Evolutionary conservation across 345 rosid species (phyloP), one percentile per base, ranked within the genome.

Genomic region (Trapa bicornis): DNA sequence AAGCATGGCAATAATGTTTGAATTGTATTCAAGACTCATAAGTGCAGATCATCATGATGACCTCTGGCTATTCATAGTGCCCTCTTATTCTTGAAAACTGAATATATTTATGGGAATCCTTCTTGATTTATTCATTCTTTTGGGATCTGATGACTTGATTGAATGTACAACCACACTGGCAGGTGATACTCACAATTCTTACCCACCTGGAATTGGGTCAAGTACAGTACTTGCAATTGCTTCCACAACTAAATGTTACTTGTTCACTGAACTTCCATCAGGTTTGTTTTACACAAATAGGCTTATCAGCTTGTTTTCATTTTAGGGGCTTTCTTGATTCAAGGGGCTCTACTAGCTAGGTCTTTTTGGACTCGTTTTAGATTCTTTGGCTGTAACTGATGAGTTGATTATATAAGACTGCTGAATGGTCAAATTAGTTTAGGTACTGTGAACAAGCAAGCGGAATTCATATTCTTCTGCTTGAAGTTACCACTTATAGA

Each of bases 181-280:
- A 94, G 99, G 97, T 89, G 73, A 89, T 94, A 87, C 91, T 84
- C 68, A 94, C 97, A 41, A 75, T 94, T 76, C 72, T 94, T 75
- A 89, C 96, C 47, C 94, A 82, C 71, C 73, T 94, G 88, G 99
- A 94, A 80, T 76, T 89, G 82, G 99, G 97, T 58, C 92, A 87
- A 75, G 84, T 82, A 54, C 81, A 86, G 68, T 87, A 89, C 80
- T 74, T 94, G 77, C 88, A 74, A 41, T 77, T 91, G 76, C 80
- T 91, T 77, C 95, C 97, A 11, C 91, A 82, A 66, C 73, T 80
- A 66, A 87, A 85, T 71, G 82, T 80, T 57, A 86, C 92, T 65
- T 91, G 97, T 81, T 79, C 85, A 72, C 65, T 94, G 79, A 87
- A 81, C 82, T 94, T 94, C 85, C 89, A 90, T 74, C 92, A 91